Percentiles rank a stretch among this genome's conserved stretches.
These are phyloP conservation scores for Lenzites betulinus DNA, from an alignment of 768 basidiomycete species.

Conservation along the genomic window DNA sequence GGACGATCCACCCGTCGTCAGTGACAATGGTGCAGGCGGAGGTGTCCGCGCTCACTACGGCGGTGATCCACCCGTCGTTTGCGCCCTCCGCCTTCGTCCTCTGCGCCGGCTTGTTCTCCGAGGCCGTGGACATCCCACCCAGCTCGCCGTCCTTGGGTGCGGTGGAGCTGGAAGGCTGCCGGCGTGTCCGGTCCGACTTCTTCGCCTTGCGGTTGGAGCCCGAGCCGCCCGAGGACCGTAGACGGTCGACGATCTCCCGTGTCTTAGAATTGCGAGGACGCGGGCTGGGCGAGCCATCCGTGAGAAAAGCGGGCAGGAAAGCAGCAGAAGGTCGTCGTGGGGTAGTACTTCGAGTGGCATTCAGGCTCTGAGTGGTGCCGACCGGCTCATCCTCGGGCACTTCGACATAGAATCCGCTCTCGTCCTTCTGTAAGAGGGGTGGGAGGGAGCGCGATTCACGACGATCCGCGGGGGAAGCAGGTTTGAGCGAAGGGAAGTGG, in stretches of 20 bases:
- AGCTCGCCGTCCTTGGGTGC: constrained; percentile 9
- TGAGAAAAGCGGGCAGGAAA: constrained; percentile 52
- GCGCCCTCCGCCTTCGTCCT: constrained; percentile 1
- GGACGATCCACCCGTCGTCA: constrained; percentile 30
- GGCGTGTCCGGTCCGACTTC: constrained; percentile 13
- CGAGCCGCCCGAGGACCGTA: constrained; percentile 39
- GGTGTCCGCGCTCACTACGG: constrained; percentile 17
- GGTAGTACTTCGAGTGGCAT: constrained; percentile 35
- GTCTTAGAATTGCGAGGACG: constrained; percentile 54
- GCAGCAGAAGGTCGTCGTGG: constrained; percentile 35
- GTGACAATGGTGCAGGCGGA: constrained; percentile 5
- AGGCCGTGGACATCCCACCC: background rate
- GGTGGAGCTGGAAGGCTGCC: background rate
- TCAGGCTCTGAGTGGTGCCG: constrained; percentile 19
- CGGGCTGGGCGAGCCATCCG: constrained; percentile 35
- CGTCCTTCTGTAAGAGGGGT: constrained; percentile 51
- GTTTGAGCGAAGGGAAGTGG: constrained; percentile 50
- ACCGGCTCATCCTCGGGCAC: constrained; percentile 24
- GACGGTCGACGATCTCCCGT: constrained; percentile 57
- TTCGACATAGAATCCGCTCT: constrained; percentile 51
- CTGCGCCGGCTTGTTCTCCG: background rate
- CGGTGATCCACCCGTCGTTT: constrained; percentile 28
- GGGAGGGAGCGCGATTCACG: constrained; percentile 34
- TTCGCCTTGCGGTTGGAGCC: constrained; percentile 16
- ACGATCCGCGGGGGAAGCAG: constrained; percentile 32